A percentile compares a stretch with the other conserved stretches of the same genome.
These are phyloP conservation scores for Mycosphaerella sp. DNA, from an alignment of 2,329 filamentous ascomycete species.

Conservation along the genomic window DNA sequence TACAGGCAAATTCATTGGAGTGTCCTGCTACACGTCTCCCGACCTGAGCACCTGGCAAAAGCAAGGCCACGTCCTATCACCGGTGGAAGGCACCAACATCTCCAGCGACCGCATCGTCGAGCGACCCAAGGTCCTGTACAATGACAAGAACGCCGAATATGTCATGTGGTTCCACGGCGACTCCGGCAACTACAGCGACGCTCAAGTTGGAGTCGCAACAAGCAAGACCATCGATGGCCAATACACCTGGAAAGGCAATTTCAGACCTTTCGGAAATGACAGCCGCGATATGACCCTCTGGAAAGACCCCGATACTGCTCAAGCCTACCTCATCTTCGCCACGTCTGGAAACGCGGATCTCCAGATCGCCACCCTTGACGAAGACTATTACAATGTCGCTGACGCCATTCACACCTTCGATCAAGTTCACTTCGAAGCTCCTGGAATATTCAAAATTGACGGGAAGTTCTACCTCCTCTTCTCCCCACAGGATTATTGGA, in stretches of 20 bases:
- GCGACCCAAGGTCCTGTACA: conserved; percentile 63
- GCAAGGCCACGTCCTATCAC: conserved; percentile 53
- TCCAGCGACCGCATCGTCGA: conserved; percentile 52
- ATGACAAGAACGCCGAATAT: conserved; percentile 57
- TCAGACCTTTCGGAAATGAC: conserved; percentile 46
- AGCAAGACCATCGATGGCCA: conserved; percentile 54
- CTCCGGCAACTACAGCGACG: conserved; percentile 54
- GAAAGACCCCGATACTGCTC: conserved; percentile 54
- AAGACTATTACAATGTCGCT: conserved; percentile 24
- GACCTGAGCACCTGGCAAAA: conserved; percentile 61
- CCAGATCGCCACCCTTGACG: conserved; percentile 23
- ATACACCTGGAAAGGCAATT: conserved; percentile 49
- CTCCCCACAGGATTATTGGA: conserved; percentile 41
- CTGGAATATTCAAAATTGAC: conserved; percentile 56
- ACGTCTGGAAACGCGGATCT: conserved; percentile 33
- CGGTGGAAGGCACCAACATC: conserved; percentile 35
- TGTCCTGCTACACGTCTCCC: conserved; percentile 62
- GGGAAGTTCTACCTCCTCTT: conserved; percentile 61
- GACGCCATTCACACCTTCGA: conserved; percentile 23
- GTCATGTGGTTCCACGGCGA: conserved; percentile 68
- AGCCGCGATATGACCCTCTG: conserved; percentile 57
- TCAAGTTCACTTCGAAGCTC: conserved; percentile 47
- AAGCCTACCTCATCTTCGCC: conserved; percentile 53
- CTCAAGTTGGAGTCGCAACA: conserved; percentile 59
- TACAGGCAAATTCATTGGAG: conserved; percentile 49